Percentiles rank a stretch among this genome's conserved stretches.
Conservation (phyloP, 148 eudicot genomes). For the Persicaria maculosa region DNA sequence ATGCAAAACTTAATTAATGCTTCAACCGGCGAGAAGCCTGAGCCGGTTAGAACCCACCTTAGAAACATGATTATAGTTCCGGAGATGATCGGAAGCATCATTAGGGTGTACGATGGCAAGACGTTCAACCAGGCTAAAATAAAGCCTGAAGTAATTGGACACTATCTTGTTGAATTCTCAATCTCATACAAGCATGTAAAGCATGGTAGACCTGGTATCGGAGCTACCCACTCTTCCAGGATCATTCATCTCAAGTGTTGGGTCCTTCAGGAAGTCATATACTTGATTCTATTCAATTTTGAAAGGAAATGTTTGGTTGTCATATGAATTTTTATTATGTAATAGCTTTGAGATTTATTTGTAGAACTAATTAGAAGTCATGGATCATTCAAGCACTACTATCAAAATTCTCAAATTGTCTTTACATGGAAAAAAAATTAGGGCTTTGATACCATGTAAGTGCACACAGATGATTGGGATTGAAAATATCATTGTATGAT, state of each 20-base stretch:
- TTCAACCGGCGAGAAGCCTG: slow-evolving; percentile 57
- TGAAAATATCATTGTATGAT: too few species aligned
- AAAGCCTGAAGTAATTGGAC: slow-evolving; percentile 60
- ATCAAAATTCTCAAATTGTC: background rate
- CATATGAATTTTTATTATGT: background rate
- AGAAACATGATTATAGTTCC: slow-evolving; percentile 59
- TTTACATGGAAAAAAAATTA: too few species aligned
- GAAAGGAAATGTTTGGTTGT: background rate
- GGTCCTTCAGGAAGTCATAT: background rate
- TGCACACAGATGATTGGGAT: too few species aligned
- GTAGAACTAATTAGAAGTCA: background rate
- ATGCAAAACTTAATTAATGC: slow-evolving; percentile 66
- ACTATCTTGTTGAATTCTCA: slow-evolving; percentile 54
- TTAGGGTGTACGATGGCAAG: slow-evolving; percentile 60
- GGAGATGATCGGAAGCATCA: slow-evolving; percentile 57
- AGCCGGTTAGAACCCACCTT: slow-evolving; percentile 41
- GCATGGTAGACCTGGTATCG: slow-evolving; percentile 68
- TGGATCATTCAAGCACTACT: background rate
- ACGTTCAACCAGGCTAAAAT: slow-evolving; percentile 46
- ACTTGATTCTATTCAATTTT: background rate
- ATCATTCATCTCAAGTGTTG: slow-evolving; percentile 54
- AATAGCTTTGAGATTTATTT: background rate
- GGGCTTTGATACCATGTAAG: too few species aligned
- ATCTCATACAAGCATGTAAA: slow-evolving; percentile 61
- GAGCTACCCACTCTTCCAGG: slow-evolving; percentile 71